Percentiles rank a stretch among this genome's conserved stretches.
phyloP scores from a whole-genome alignment of 75 land plant species.

The Cupressus sempervirens region DNA sequence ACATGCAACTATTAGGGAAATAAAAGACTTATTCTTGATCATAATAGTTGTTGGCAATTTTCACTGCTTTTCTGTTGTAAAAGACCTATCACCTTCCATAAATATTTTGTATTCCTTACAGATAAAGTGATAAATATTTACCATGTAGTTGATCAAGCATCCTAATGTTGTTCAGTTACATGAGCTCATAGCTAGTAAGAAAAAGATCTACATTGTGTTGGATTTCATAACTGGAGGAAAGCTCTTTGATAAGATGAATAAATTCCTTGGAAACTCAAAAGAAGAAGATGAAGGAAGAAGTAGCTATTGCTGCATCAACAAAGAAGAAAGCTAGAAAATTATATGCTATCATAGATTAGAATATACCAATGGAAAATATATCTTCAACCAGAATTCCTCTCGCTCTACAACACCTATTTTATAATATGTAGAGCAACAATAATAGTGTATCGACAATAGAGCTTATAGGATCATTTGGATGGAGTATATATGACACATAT shows the following conservation, averaged over 20 bases:
- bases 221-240: too few relatives aligned
- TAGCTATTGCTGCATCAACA: too few relatives aligned
- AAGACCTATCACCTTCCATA: neutral
- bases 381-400: neutral
- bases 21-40: too few relatives aligned
- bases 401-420: constrained; percentile 19
- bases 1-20: too few relatives aligned
- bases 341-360: too few relatives aligned
- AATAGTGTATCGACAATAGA: constrained; percentile 66
- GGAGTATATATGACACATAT: neutral
- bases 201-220: too few relatives aligned
- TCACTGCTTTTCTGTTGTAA: neutral
- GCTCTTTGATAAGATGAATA: too few relatives aligned
- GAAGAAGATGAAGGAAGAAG: too few relatives aligned
- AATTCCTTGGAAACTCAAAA: too few relatives aligned
- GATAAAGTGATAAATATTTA: constrained; percentile 64
- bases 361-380: constrained; percentile 31
- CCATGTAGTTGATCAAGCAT: constrained; percentile 76
- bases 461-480: constrained; percentile 51
- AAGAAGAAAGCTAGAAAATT: too few relatives aligned
- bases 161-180: constrained; percentile 63
- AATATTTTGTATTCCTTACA: constrained; percentile 3
- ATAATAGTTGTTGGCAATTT: neutral
- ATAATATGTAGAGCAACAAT: constrained; percentile 57
- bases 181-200: too few relatives aligned